A percentile compares a stretch with the other conserved stretches of the same genome.
These are phyloP conservation scores for Xylaria arbuscula DNA, from an alignment of 2,329 filamentous ascomycete genomes.

Conservation along the genomic window DNA sequence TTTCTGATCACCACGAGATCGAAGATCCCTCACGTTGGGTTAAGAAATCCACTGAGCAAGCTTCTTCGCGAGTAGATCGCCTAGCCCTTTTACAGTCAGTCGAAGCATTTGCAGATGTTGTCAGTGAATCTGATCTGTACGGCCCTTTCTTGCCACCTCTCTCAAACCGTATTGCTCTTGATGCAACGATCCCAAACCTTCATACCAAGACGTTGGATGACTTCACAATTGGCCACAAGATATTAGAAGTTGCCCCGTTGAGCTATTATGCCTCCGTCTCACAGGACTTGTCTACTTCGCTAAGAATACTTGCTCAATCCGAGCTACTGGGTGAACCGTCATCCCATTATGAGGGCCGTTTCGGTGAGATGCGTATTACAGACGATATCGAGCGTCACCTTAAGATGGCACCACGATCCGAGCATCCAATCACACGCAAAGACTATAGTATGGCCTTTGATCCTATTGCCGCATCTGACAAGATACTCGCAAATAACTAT, in stretches of 20 bases:
- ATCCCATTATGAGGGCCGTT: conserved; percentile 13
- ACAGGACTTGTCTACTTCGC: conserved; percentile 48
- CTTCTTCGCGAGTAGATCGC: conserved; percentile 38
- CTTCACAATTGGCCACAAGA: conserved; percentile 59
- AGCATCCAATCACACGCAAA: conserved; percentile 55
- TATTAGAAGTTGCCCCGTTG: conserved; percentile 60
- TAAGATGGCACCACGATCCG: conserved; percentile 38
- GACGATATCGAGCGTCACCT: conserved; percentile 55
- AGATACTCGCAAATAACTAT: conserved; percentile 54
- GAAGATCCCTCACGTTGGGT: conserved; percentile 54
- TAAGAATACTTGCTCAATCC: conserved; percentile 51
- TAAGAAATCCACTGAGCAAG: conserved; percentile 32
- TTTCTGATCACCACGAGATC: conserved; percentile 66
- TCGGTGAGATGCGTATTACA: conserved; percentile 42
- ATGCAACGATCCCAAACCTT: conserved; percentile 71
- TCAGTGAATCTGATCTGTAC: conserved; percentile 75
- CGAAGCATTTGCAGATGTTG: conserved; percentile 64
- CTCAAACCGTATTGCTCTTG: conserved; percentile 60
- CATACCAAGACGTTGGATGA: conserved; percentile 61
- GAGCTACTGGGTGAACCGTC: conserved; percentile 29
- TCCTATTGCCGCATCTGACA: conserved; percentile 65
- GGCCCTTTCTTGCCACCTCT: conserved; percentile 61
- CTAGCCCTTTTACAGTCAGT: conserved; percentile 60
- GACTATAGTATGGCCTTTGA: conserved; percentile 71
- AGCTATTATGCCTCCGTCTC: conserved; percentile 49